Conservation (phyloP, 768 basidiomycete species). For the Agrocybe chaxingu region DNA sequence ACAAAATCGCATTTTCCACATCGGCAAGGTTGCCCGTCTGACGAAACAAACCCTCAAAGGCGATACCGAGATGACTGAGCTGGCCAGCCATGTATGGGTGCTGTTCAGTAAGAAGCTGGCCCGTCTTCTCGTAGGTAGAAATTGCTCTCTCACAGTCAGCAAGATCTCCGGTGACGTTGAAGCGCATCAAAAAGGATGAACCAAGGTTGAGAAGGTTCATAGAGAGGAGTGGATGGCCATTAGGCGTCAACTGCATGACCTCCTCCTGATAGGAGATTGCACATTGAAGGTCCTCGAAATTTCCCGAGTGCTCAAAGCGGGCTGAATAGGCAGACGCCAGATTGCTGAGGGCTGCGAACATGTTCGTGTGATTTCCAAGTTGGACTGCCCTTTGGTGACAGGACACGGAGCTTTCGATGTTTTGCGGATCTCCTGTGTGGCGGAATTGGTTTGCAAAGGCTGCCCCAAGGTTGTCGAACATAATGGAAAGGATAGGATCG, state of each 20-base stretch:
- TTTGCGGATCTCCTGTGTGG: slow-evolving; percentile 7
- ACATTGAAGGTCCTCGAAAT: too few species aligned
- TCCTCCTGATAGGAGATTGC: slow-evolving; percentile 8
- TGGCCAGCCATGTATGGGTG: background rate
- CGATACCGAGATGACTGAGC: background rate
- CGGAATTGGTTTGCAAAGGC: background rate
- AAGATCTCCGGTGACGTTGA: background rate
- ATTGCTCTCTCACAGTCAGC: background rate
- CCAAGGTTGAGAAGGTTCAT: background rate
- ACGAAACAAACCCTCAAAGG: background rate
- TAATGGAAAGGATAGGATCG: background rate
- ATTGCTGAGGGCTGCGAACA: background rate
- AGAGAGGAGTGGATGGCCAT: background rate
- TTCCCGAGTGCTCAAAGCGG: too few species aligned
- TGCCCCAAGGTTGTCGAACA: slow-evolving; percentile 17
- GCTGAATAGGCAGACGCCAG: background rate
- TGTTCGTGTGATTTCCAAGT: background rate
- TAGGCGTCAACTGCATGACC: background rate
- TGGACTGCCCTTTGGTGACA: slow-evolving; percentile 2
- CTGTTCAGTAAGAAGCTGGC: background rate
- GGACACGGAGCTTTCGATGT: slow-evolving; percentile 9
- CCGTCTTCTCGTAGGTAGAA: background rate
- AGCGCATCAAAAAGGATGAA: background rate
- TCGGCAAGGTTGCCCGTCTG: slow-evolving; percentile 14
- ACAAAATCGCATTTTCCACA: slow-evolving; percentile 19